Percentiles rank a stretch among this genome's conserved stretches.
Conservation (phyloP, 306 rosid genomes). For the Bauhinia variegata region DNA sequence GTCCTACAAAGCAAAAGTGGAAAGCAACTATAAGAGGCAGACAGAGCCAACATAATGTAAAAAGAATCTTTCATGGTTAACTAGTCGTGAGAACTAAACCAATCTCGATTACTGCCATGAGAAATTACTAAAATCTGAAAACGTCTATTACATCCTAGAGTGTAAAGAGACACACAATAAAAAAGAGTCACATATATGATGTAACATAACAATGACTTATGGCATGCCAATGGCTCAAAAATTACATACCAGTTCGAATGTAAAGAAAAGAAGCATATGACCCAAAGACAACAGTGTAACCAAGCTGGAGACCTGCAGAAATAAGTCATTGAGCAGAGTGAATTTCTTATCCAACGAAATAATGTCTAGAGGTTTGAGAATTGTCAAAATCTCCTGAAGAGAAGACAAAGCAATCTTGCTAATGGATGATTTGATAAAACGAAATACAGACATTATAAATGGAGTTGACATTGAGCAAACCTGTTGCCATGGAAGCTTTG, state of each 20-base stretch:
- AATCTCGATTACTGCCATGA: neutral
- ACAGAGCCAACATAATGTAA: neutral
- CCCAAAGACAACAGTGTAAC: constrained; percentile 90
- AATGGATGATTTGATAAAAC: constrained; percentile 8
- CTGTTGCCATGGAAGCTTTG: constrained; percentile 63
- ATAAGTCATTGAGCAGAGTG: constrained; percentile 19
- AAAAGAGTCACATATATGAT: neutral
- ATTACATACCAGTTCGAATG: constrained; percentile 79
- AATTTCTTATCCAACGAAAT: constrained; percentile 33
- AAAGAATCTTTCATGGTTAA: neutral
- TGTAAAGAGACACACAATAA: too few relatives aligned
- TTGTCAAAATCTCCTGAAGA: neutral
- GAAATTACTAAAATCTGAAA: too few relatives aligned
- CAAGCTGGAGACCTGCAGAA: constrained; percentile 85
- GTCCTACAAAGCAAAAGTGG: constrained; percentile 60
- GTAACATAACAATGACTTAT: neutral
- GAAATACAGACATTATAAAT: constrained; percentile 19
- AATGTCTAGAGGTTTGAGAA: constrained; percentile 26
- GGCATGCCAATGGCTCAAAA: neutral
- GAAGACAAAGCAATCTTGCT: constrained; percentile 10
- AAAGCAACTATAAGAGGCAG: constrained; percentile 10
- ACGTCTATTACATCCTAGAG: too few relatives aligned
- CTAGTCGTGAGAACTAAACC: constrained; percentile 3
- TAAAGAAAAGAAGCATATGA: constrained; percentile 93
- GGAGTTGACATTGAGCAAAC: constrained; percentile 46